A percentile compares a stretch with the other conserved stretches of the same genome.
These are phyloP conservation scores for Coprinopsis marcescibilis DNA, from an alignment of 768 basidiomycete species.

Conservation along the genomic window DNA sequence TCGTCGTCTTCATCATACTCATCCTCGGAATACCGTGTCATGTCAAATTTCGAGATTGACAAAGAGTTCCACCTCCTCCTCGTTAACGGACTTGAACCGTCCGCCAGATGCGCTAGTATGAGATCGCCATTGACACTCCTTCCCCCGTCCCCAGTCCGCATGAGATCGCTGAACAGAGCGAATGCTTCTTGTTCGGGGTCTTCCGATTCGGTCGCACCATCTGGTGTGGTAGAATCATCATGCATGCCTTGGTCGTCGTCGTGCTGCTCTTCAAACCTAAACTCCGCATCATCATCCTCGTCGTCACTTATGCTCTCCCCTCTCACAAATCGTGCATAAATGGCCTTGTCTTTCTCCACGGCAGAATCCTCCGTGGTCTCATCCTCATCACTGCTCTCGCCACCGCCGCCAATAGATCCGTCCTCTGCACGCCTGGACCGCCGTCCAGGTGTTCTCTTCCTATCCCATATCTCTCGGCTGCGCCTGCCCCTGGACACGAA, in stretches of 20 bases:
- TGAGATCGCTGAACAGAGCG: slow-evolving; percentile 51
- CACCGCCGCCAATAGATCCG: slow-evolving; percentile 14
- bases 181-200: slow-evolving; percentile 32
- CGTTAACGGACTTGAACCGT: slow-evolving; percentile 25
- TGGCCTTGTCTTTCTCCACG: slow-evolving; percentile 23
- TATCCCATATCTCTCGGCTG: slow-evolving; percentile 1
- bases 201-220: slow-evolving; percentile 11
- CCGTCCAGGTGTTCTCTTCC: neutral
- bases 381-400: slow-evolving; percentile 8
- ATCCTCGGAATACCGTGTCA: slow-evolving; percentile 2
- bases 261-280: slow-evolving; percentile 19
- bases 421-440: slow-evolving; percentile 2
- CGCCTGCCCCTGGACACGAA: slow-evolving; percentile 15
- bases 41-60: slow-evolving; percentile 6
- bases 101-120: slow-evolving; percentile 22
- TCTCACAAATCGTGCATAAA: slow-evolving; percentile 54
- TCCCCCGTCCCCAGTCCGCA: slow-evolving; percentile 15
- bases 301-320: slow-evolving; percentile 49
- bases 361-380: neutral
- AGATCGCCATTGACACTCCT: slow-evolving; percentile 16
- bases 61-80: slow-evolving; percentile 7
- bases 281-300: slow-evolving; percentile 28
- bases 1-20: slow-evolving; percentile 12
- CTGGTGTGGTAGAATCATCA: slow-evolving; percentile 17
- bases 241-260: slow-evolving; percentile 21